A percentile compares a stretch with the other conserved stretches of the same genome.
These are phyloP conservation scores for Triticum timopheevii DNA, from an alignment of 176 grass and related monocot species.

Conservation along the genomic window DNA sequence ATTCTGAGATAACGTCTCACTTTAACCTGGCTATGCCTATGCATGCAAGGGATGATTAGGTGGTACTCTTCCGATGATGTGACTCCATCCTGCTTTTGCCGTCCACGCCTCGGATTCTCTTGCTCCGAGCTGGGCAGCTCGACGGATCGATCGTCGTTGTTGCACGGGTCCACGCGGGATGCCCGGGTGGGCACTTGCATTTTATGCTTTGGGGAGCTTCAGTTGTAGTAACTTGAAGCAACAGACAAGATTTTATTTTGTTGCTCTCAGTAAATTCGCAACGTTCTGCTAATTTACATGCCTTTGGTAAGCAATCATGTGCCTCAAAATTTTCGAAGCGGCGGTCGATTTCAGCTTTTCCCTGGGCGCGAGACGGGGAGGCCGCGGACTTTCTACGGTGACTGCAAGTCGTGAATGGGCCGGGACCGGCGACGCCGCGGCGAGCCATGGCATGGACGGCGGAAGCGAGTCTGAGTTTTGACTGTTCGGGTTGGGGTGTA, in stretches of 20 bases:
- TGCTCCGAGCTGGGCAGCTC: not conserved
- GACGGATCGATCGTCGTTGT: not conserved
- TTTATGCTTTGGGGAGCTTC: not conserved
- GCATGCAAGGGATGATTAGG: not conserved
- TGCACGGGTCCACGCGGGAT: not conserved
- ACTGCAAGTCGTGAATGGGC: too few species aligned
- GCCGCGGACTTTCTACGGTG: too few species aligned
- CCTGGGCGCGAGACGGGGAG: too few species aligned
- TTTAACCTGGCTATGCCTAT: not conserved
- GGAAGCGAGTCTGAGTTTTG: too few species aligned
- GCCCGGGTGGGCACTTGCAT: not conserved
- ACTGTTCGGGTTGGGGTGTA: too few species aligned
- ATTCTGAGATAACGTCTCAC: constrained; percentile 4
- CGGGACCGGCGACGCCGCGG: too few species aligned
- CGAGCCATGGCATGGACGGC: too few species aligned
- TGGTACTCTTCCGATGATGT: constrained; percentile 18
- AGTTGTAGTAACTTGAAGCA: constrained; percentile 2
- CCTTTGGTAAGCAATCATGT: too few species aligned
- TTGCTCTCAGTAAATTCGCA: too few species aligned
- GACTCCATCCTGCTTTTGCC: not conserved
- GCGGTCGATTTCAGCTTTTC: too few species aligned
- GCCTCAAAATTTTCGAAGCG: too few species aligned
- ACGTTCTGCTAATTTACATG: too few species aligned
- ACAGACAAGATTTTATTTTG: not conserved
- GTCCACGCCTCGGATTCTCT: constrained; percentile 29